Conservation (phyloP, 441 rosid genomes). For the Codiaeum variegatum region DNA sequence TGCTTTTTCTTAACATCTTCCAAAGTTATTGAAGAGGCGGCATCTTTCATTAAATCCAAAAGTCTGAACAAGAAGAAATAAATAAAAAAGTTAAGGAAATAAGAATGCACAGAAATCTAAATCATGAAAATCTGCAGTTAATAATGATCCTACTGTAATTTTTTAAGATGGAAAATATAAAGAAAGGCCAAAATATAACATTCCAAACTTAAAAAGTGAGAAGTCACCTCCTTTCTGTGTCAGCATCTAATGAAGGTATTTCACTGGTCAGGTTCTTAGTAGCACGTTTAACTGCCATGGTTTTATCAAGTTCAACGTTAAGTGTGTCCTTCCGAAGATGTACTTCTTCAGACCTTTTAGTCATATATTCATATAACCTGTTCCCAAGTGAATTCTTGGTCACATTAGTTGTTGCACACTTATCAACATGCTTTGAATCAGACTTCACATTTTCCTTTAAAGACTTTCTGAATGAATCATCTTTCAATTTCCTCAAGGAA, state of each 20-base stretch:
- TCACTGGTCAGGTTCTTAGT: conserved; percentile 36
- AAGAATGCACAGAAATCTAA: conserved; percentile 11
- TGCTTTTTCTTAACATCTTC: conserved; percentile 45
- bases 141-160: background rate
- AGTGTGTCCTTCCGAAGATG: conserved; percentile 29
- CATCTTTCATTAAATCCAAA: conserved; percentile 46
- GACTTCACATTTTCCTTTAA: conserved; percentile 32
- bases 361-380: conserved; percentile 26
- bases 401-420: conserved; percentile 27
- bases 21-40: conserved; percentile 52
- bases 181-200: background rate
- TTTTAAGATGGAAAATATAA: background rate
- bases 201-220: conserved; percentile 4
- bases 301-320: conserved; percentile 31
- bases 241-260: conserved; percentile 51
- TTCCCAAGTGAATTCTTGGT: conserved; percentile 43
- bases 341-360: conserved; percentile 29
- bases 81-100: conserved; percentile 14
- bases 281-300: conserved; percentile 19
- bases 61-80: conserved; percentile 44
- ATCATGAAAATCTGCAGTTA: background rate
- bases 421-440: conserved; percentile 25
- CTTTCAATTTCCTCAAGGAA: conserved; percentile 37
- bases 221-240: conserved; percentile 59
- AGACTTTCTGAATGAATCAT: conserved; percentile 33